A percentile compares a stretch with the other conserved stretches of the same genome.
Evolutionary conservation across 1,284 basidiomycete species (phyloP).

Genomic region (Moesziomyces antarcticus): DNA sequence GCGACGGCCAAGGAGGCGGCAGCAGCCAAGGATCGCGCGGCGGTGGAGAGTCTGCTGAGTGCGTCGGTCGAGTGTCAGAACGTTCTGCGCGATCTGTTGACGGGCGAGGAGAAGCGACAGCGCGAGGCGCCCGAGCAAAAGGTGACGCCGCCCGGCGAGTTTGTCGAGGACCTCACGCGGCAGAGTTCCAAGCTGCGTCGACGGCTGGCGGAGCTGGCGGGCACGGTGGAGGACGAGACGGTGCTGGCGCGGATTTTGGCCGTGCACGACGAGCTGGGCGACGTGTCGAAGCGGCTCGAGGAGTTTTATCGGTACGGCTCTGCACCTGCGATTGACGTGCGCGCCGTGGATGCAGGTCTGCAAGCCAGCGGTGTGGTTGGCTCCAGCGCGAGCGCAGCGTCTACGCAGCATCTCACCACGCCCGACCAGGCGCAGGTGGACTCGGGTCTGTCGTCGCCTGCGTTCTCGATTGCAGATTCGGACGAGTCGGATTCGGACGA

Average conservation of each 20-base stretch:
- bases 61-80: slow-evolving; percentile 41
- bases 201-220: slow-evolving; percentile 30
- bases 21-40: slow-evolving; percentile 18
- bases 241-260: slow-evolving; percentile 31
- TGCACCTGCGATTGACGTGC: slow-evolving; percentile 10
- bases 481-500: slow-evolving; percentile 50
- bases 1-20: slow-evolving; percentile 26
- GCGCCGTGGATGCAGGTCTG: slow-evolving; percentile 4
- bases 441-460: slow-evolving; percentile 44
- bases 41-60: slow-evolving; percentile 25
- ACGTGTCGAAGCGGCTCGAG: slow-evolving; percentile 38
- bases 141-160: slow-evolving; percentile 33
- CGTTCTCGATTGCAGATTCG: slow-evolving; percentile 57
- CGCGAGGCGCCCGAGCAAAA: slow-evolving; percentile 36
- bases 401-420: slow-evolving; percentile 16
- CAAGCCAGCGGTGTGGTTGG: neutral
- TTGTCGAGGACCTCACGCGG: slow-evolving; percentile 48
- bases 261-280: slow-evolving; percentile 54
- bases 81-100: slow-evolving; percentile 47
- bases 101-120: slow-evolving; percentile 44
- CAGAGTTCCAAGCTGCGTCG: slow-evolving; percentile 42
- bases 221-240: slow-evolving; percentile 27
- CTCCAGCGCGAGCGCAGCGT: neutral
- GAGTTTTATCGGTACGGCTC: slow-evolving; percentile 35
- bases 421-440: slow-evolving; percentile 25